Evolutionary conservation across 1,139 yeast species (phyloP).

Genomic region (Candida pseudocylindracea): DNA sequence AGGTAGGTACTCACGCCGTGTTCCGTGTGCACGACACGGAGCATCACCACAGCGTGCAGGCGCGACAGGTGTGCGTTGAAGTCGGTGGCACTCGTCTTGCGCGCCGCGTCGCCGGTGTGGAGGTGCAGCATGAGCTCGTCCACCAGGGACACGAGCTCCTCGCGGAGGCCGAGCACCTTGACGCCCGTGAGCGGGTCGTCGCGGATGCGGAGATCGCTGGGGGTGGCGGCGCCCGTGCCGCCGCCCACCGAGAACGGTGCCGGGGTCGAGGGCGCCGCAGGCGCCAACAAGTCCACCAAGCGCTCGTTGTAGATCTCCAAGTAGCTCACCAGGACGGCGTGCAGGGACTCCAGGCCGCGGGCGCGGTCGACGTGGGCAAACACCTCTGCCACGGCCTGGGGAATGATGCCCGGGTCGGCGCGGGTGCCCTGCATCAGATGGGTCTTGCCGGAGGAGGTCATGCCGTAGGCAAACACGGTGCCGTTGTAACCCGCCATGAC

Average conservation of each 20-base stretch:
- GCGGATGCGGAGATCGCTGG: constrained; percentile 39
- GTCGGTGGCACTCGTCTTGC: constrained; percentile 80
- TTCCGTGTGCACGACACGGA: constrained; percentile 28
- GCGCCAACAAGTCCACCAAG: constrained; percentile 41
- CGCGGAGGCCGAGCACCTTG: constrained; percentile 52
- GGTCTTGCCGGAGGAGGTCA: constrained; percentile 94
- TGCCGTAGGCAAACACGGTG: constrained; percentile 82
- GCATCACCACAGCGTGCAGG: constrained; percentile 78
- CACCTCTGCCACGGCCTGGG: constrained; percentile 46
- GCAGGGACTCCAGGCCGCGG: constrained; percentile 8
- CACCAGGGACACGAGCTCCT: constrained; percentile 30
- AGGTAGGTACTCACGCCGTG: constrained; percentile 5
- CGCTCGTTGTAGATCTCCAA: constrained; percentile 84
- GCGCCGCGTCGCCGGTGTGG: constrained; percentile 43
- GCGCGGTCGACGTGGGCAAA: constrained; percentile 20
- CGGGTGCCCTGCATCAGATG: constrained; percentile 68
- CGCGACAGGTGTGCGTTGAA: constrained; percentile 71
- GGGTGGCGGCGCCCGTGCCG: background rate
- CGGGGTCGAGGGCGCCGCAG: constrained; percentile 5
- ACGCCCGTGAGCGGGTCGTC: constrained; percentile 61
- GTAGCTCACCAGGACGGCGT: constrained; percentile 39
- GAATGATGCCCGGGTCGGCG: constrained; percentile 56
- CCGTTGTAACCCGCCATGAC: constrained; percentile 62
- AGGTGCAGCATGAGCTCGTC: constrained; percentile 41
- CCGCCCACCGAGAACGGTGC: constrained; percentile 2